phyloP scores from a whole-genome alignment of 768 basidiomycete species.

The Pulveroboletus sp. region DNA sequence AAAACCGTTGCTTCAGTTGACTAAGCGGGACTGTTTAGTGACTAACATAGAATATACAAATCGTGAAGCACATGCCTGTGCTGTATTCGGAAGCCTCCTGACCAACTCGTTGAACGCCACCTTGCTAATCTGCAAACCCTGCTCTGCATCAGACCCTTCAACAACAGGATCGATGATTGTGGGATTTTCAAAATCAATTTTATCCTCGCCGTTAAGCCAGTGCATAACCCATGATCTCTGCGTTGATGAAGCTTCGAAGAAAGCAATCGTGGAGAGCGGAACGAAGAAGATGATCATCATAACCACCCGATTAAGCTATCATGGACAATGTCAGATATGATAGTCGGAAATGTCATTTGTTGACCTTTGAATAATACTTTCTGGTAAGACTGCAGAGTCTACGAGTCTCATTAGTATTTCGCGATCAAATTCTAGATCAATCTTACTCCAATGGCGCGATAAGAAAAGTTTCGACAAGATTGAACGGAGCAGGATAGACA shows the following conservation, averaged over 20 bases:
- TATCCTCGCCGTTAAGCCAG: slow-evolving; percentile 61
- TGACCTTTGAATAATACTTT: slow-evolving; percentile 59
- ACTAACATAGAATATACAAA: slow-evolving; percentile 1
- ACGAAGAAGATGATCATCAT: slow-evolving; percentile 83
- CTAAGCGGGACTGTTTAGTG: slow-evolving; percentile 33
- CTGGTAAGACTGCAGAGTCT: slow-evolving; percentile 46
- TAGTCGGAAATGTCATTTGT: background rate
- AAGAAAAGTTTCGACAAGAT: slow-evolving; percentile 75
- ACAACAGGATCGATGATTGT: slow-evolving; percentile 57
- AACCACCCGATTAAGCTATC: slow-evolving; percentile 67
- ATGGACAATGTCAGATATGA: slow-evolving; percentile 3
- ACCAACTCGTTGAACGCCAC: slow-evolving; percentile 67
- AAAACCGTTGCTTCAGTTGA: slow-evolving; percentile 68
- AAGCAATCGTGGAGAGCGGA: slow-evolving; percentile 67
- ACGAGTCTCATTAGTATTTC: slow-evolving; percentile 1
- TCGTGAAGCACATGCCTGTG: slow-evolving; percentile 47
- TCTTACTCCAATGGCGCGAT: slow-evolving; percentile 85
- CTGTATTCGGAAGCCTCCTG: slow-evolving; percentile 68
- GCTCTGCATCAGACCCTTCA: slow-evolving; percentile 48
- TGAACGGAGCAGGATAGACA: slow-evolving; percentile 90
- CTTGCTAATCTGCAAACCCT: slow-evolving; percentile 63
- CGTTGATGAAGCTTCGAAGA: slow-evolving; percentile 61
- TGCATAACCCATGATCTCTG: slow-evolving; percentile 61
- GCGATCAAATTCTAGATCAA: background rate
- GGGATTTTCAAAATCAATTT: slow-evolving; percentile 54